Evolutionary conservation across 2,329 filamentous ascomycete species (phyloP), one percentile per base, ranked within the genome.

Genomic region (Tolypocladium paradoxum): DNA sequence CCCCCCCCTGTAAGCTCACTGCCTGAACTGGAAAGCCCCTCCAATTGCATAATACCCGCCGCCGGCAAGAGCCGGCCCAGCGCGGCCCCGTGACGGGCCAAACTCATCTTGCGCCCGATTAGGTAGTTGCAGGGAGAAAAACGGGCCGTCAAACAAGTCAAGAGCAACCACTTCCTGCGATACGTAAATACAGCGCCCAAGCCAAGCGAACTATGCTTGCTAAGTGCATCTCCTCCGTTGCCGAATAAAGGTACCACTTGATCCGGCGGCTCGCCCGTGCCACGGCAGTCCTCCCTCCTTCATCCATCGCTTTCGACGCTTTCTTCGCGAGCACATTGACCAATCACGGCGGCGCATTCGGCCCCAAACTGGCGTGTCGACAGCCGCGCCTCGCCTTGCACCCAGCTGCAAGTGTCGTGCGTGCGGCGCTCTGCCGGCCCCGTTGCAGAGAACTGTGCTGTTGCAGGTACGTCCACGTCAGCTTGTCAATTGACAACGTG

Each of bases 181-280:
- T 49, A 49, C 33, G 14, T 49, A 37, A 34, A 49, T 49, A 49
- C 40, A 18, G 40, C 40, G 22, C 40, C 40, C 40, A 7, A 12
- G 14, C 6, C 14, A 4, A 12, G 5, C 6, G 22, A 3, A 27
- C n/a, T 9, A 11, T 45, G 22, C 22, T 45, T 45, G 40, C 40
- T 58, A 56, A 47, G 20, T 58, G 56, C 56, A 58, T 56, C 47
- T 29, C 55, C 56, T 54, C 56, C 56, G 52, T 58, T 58, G 56
- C 36, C 37, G 12, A 24, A 58, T 58, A n/a, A n/a, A n/a, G n/a
- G n/a, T n/a, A 56, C 38, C 37, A 4, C 24, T 49, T 37, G 33
- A 37, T 49, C 48, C 37, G n/a, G 22, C 22, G n/a, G 20, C 33
- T 49, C 18, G 24, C 6, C 27, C 43, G 43, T 31, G 47, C 24